Conservation (phyloP, 108 stramenopile genomes). For the Seminavis robusta region DNA sequence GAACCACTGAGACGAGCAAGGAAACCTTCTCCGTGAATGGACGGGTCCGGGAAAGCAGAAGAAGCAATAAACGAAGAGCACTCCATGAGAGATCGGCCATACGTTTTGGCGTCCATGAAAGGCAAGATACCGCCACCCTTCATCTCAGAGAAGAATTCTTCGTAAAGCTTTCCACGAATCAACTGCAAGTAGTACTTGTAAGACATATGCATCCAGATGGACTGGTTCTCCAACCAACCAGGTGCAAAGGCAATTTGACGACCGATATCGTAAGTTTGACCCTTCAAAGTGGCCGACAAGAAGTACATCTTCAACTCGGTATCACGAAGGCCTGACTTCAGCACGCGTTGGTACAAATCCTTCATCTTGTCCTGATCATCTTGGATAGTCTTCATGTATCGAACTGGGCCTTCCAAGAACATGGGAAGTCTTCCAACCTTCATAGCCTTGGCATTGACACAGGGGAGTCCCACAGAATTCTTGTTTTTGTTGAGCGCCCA, state of each 20-base stretch:
- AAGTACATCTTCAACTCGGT: slow-evolving; percentile 83
- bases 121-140: slow-evolving; percentile 86
- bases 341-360: slow-evolving; percentile 79
- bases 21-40: slow-evolving; percentile 83
- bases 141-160: slow-evolving; percentile 88
- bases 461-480: slow-evolving; percentile 66
- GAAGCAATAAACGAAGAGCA: slow-evolving; percentile 91
- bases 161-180: slow-evolving; percentile 91
- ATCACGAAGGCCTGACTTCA: slow-evolving; percentile 86
- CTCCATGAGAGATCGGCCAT: slow-evolving; percentile 93
- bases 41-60: slow-evolving; percentile 87
- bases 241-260: slow-evolving; percentile 95
- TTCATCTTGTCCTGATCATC: slow-evolving; percentile 67
- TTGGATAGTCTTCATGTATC: slow-evolving; percentile 92
- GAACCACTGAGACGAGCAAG: slow-evolving; percentile 92
- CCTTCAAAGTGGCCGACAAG: slow-evolving; percentile 83
- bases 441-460: slow-evolving; percentile 80
- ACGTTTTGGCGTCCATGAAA: slow-evolving; percentile 89
- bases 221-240: slow-evolving; percentile 96
- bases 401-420: slow-evolving; percentile 92
- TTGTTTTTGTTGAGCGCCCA: slow-evolving; percentile 57
- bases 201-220: slow-evolving; percentile 97
- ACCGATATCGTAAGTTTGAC: slow-evolving; percentile 93
- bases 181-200: slow-evolving; percentile 97
- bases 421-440: slow-evolving; percentile 84